A percentile compares a stretch with the other conserved stretches of the same genome.
Evolutionary conservation across 805 yeast genomes (phyloP).

Genomic region (Myxozyma monticola): DNA sequence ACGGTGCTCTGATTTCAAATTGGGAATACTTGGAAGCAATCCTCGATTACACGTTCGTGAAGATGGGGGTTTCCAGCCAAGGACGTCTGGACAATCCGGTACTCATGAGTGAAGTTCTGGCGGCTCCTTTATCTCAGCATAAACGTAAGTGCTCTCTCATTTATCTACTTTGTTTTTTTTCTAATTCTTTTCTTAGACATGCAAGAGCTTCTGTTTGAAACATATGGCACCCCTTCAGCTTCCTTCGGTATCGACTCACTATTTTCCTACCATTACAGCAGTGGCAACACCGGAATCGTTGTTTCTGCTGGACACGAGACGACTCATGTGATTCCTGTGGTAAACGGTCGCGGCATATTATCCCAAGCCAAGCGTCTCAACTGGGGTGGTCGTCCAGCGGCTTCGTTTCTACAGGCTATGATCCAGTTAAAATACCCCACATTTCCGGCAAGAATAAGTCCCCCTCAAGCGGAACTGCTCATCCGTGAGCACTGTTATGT

Average conservation of each 20-base stretch:
- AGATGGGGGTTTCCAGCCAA: slow-evolving; percentile 61
- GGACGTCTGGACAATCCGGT: slow-evolving; percentile 73
- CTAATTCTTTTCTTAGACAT: slow-evolving; percentile 37
- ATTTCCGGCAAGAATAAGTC: slow-evolving; percentile 73
- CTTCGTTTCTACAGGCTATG: slow-evolving; percentile 59
- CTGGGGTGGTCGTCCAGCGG: slow-evolving; percentile 85
- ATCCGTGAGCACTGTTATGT: slow-evolving; percentile 78
- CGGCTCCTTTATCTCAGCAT: slow-evolving; percentile 69
- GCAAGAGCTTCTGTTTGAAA: slow-evolving; percentile 84
- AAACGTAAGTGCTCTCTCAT: slow-evolving; percentile 39
- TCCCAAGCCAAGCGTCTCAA: slow-evolving; percentile 75
- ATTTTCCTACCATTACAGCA: slow-evolving; percentile 71
- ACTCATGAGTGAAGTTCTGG: slow-evolving; percentile 75
- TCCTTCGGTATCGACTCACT: slow-evolving; percentile 81
- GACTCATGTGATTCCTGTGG: slow-evolving; percentile 78
- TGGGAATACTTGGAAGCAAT: slow-evolving; percentile 89
- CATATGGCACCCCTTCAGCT: slow-evolving; percentile 70
- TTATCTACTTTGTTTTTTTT: not conserved
- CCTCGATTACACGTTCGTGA: slow-evolving; percentile 79
- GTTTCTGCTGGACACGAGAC: slow-evolving; percentile 81
- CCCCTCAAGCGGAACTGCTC: slow-evolving; percentile 63
- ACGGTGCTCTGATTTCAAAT: slow-evolving; percentile 81
- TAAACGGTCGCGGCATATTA: slow-evolving; percentile 65
- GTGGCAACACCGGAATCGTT: slow-evolving; percentile 60
- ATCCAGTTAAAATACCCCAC: slow-evolving; percentile 84